These are phyloP conservation scores for Naumovozyma dairenensis DNA, from an alignment of 805 yeast species.

Conservation along the genomic window DNA sequence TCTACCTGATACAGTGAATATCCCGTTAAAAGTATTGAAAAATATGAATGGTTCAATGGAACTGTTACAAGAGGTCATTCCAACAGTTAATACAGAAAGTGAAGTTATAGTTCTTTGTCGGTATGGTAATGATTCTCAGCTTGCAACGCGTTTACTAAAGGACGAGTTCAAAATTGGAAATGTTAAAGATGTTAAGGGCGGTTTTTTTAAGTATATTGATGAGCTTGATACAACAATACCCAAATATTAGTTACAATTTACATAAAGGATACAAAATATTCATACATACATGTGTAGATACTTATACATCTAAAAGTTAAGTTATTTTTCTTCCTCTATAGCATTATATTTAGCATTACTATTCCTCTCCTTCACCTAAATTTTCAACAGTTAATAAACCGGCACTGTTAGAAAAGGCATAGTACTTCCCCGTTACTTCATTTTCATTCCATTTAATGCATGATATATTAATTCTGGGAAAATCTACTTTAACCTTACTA, in stretches of 20 bases:
- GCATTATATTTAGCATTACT: background rate
- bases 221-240: constrained; percentile 54
- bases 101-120: constrained; percentile 64
- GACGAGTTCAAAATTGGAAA: constrained; percentile 39
- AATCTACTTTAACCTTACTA: constrained; percentile 31
- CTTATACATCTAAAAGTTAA: constrained; percentile 16
- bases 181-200: constrained; percentile 69
- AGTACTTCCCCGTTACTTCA: constrained; percentile 35
- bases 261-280: background rate
- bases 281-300: constrained; percentile 1
- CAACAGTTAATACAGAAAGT: constrained; percentile 14
- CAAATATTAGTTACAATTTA: constrained; percentile 35
- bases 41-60: constrained; percentile 25
- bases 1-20: constrained; percentile 48
- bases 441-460: constrained; percentile 51
- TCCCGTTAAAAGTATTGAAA: constrained; percentile 46
- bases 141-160: constrained; percentile 51
- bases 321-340: background rate
- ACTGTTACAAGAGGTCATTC: constrained; percentile 18
- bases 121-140: constrained; percentile 83
- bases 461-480: constrained; percentile 42
- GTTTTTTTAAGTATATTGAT: constrained; percentile 58
- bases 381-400: constrained; percentile 25
- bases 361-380: constrained; percentile 6
- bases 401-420: constrained; percentile 27